Evolutionary conservation across 768 basidiomycete genomes (phyloP).

Genomic region (Hypsizygus marmoreus): DNA sequence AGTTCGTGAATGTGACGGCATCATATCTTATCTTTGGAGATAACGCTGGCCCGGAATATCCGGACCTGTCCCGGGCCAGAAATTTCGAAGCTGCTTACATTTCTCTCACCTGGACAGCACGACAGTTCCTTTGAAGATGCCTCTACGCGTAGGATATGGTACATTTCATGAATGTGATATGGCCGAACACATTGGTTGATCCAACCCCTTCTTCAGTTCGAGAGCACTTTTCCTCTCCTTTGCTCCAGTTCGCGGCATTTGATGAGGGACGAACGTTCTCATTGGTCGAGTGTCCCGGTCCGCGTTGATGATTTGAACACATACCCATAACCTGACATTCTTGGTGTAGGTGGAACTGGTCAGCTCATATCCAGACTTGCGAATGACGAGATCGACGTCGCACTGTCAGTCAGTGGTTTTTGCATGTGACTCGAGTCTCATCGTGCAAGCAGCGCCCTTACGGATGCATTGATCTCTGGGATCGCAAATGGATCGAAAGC

Average conservation of each 20-base stretch:
- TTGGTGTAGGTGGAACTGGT: constrained; percentile 81
- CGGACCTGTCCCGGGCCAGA: no score
- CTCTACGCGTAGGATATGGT: constrained; percentile 53
- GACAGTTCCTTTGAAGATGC: no score
- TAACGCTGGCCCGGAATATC: no score
- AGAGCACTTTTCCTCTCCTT: constrained; percentile 90
- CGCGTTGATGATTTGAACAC: no score
- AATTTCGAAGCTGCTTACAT: no score
- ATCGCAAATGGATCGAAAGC: constrained; percentile 86
- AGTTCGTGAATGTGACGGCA: not conserved
- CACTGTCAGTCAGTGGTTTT: constrained; percentile 53
- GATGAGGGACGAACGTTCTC: constrained; percentile 76
- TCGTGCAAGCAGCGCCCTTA: constrained; percentile 64
- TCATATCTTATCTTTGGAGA: constrained; percentile 19
- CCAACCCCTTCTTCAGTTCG: constrained; percentile 61
- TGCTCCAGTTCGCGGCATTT: constrained; percentile 78
- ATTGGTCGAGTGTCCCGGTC: constrained; percentile 89
- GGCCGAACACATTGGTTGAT: no score
- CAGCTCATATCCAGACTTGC: constrained; percentile 77
- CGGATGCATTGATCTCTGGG: constrained; percentile 88
- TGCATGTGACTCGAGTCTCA: not conserved
- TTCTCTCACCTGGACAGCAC: no score
- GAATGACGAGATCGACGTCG: constrained; percentile 78
- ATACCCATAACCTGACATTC: constrained; percentile 8
- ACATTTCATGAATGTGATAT: no score